Percentiles rank a stretch among this genome's conserved stretches.
phyloP scores from a whole-genome alignment of 108 stramenopile genomes.

The Skeletonema potamos region DNA sequence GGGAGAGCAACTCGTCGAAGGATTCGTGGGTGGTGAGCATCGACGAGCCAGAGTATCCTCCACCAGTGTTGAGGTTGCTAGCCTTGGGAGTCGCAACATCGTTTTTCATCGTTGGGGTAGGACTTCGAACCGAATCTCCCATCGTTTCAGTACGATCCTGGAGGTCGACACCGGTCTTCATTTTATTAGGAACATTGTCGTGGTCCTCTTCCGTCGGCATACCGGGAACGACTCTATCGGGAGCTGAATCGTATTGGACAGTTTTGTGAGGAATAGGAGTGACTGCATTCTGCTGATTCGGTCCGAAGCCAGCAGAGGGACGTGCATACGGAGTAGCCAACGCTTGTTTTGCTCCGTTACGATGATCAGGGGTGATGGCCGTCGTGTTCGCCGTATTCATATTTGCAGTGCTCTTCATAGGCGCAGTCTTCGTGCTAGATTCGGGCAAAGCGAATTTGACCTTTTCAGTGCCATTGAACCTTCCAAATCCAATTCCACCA shows the following conservation, averaged over 20 bases:
- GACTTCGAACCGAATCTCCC: conserved; percentile 12
- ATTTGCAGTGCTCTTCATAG: conserved; percentile 3
- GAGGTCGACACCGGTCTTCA: background rate
- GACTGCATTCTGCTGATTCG: background rate
- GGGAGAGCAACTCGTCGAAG: conserved; percentile 39
- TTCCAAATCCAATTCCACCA: conserved; percentile 16
- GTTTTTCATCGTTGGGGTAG: conserved; percentile 1
- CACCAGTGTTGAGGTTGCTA: conserved; percentile 23
- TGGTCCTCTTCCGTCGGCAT: background rate
- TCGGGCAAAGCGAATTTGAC: conserved; percentile 1
- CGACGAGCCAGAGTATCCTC: conserved; percentile 2
- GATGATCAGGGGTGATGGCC: conserved; percentile 28
- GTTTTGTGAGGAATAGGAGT: conserved; percentile 5
- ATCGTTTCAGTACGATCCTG: background rate
- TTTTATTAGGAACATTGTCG: background rate
- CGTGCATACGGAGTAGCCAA: background rate
- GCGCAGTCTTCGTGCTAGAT: background rate
- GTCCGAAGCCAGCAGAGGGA: background rate
- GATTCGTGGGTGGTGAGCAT: conserved; percentile 7
- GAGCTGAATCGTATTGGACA: background rate
- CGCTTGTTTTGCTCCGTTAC: conserved; percentile 1
- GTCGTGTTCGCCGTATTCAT: background rate
- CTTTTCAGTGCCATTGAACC: conserved; percentile 13
- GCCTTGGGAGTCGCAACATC: conserved; percentile 32
- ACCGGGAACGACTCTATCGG: background rate